Base-by-base conservation (phyloP, 305 asterid species). In the Solanum chacoense region DNA sequence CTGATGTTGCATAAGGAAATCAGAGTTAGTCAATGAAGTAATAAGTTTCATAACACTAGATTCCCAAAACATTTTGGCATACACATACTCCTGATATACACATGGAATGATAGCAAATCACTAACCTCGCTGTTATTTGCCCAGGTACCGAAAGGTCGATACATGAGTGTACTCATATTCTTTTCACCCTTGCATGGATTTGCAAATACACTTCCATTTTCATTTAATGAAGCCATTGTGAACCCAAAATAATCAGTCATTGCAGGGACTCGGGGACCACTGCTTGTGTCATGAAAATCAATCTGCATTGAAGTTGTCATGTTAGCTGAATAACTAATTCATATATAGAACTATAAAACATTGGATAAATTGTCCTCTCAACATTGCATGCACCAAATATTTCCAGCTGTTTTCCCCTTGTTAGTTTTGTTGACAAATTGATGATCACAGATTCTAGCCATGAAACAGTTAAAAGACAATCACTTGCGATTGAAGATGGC, bases 141-240 rank as follows among this genome's bases (percentile, higher is more conserved):
- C 98, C 98, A 98, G 92, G 97, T 95, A 91, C 97, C 92, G 85
- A 95, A 96, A 87, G 99, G 99, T 24, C 98, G 95, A 92, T 95
- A 98, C 98, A 96, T 95, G 83, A 98, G 99, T 7, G 98, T 95
- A 91, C 99, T 98, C 99, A 95, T 93, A 89, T 93, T 94, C 95
- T 95, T 98, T 91, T 95, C 98, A 80, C 98, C 98, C 93, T 96
- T 98, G 94, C 99, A 94, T 85, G 98, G 99, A 93, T 98, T 98
- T 88, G 99, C 98, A 93, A 96, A 93, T 88, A 93, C 97, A 91
- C 98, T 89, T 71, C 99, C 99, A 87, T 92, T 92, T 91, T 95
- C 98, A 92, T 94, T 95, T 90, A 98, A 88, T 89, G 96, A 93
- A 93, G 99, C 98, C 99, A 98, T 95, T 38, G 99, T 96, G 92